Percentiles rank a stretch among this genome's conserved stretches.
phyloP scores from a whole-genome alignment of 441 rosid genomes.

The Bocquillonia castaneifolia region DNA sequence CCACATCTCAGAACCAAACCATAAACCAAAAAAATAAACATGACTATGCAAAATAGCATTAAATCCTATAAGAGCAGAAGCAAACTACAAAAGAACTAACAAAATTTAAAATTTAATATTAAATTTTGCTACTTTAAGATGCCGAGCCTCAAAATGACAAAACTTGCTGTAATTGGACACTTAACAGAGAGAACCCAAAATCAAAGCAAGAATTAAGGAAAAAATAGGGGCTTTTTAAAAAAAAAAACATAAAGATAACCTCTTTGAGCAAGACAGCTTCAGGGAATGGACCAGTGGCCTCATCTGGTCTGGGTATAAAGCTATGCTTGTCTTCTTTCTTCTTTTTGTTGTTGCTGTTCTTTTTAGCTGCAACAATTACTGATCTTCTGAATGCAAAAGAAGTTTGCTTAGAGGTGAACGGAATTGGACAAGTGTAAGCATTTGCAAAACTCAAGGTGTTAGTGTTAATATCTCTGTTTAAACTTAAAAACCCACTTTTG shows the following conservation, averaged over 20 bases:
- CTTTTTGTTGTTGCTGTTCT: slow-evolving; percentile 31
- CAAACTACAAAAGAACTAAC: neutral
- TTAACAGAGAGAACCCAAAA: neutral
- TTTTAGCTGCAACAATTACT: slow-evolving; percentile 38
- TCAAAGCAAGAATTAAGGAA: neutral
- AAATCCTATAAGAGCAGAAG: neutral
- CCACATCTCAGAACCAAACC: neutral
- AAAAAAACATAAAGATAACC: slow-evolving; percentile 29
- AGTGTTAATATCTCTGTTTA: slow-evolving; percentile 19
- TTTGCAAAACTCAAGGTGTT: slow-evolving; percentile 15
- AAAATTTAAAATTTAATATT: neutral
- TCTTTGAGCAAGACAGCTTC: slow-evolving; percentile 86
- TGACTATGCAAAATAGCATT: neutral
- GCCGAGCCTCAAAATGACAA: neutral
- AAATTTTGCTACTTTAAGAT: neutral
- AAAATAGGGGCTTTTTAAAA: neutral
- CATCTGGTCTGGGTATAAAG: slow-evolving; percentile 53
- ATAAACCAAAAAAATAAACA: neutral
- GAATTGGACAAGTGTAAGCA: slow-evolving; percentile 11
- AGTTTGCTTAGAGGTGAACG: neutral
- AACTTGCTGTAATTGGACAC: neutral
- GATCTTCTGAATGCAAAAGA: slow-evolving; percentile 34
- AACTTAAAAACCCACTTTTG: slow-evolving; percentile 10
- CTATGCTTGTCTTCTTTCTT: slow-evolving; percentile 47
- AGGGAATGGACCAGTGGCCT: slow-evolving; percentile 64